Percentiles rank a stretch among this genome's conserved stretches.
Evolutionary conservation across 75 land plant genomes (phyloP).

Genomic region (Larix kaempferi): DNA sequence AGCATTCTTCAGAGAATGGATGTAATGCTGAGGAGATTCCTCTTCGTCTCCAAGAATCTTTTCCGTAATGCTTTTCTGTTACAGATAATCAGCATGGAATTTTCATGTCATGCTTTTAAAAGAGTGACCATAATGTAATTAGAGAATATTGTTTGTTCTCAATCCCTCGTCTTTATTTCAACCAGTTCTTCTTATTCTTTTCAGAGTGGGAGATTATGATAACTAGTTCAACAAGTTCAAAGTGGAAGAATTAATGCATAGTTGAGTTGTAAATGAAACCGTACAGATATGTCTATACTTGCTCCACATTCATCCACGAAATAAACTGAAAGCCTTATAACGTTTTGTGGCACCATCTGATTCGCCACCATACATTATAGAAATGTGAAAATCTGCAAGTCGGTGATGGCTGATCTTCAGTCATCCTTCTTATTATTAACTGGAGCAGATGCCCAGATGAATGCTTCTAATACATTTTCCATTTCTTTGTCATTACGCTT

Average conservation of each 20-base stretch:
- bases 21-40: conserved; percentile 46
- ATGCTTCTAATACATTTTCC: background rate
- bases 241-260: background rate
- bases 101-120: conserved; percentile 1
- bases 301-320: no score
- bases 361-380: background rate
- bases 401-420: background rate
- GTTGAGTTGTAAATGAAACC: conserved; percentile 3
- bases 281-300: no score
- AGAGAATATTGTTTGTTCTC: background rate
- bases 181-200: background rate
- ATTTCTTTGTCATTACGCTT: background rate
- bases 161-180: background rate
- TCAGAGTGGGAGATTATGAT: background rate
- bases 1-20: conserved; percentile 50
- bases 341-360: no score
- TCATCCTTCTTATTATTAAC: background rate
- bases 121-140: background rate
- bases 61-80: conserved; percentile 3
- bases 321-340: no score
- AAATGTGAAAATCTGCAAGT: background rate
- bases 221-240: background rate
- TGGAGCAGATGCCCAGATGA: background rate
- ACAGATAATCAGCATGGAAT: background rate
- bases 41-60: conserved; percentile 44